phyloP scores from a whole-genome alignment of 352 stramenopile genomes.

The Globisporangium cylindrosporum region DNA sequence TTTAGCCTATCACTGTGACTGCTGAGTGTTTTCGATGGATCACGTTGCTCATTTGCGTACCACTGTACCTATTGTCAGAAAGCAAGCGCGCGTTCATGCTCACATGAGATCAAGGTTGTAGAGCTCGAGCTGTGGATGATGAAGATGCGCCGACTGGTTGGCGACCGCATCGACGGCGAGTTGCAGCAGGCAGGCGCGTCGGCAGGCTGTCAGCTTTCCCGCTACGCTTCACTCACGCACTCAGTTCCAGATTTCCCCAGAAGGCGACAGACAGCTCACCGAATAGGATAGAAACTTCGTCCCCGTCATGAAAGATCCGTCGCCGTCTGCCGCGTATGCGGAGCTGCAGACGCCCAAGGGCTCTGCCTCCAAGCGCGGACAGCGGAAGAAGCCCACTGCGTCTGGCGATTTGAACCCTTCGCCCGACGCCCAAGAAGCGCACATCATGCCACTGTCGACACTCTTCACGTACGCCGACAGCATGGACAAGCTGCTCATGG shows the following conservation, averaged over 20 bases:
- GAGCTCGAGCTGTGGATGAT: not conserved
- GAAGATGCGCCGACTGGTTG: not conserved
- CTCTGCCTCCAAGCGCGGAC: not conserved
- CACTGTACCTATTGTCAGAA: too few relatives aligned
- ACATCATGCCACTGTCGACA: slow-evolving; percentile 9
- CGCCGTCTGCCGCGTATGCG: slow-evolving; percentile 10
- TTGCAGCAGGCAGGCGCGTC: not conserved
- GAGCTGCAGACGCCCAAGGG: slow-evolving; percentile 8
- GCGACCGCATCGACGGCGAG: not conserved
- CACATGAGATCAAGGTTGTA: not conserved
- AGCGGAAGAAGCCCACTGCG: not conserved
- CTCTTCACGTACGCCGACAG: slow-evolving; percentile 37
- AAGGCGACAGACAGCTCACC: not conserved
- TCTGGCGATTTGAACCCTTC: not conserved
- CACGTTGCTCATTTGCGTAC: too few relatives aligned
- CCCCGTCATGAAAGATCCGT: not conserved
- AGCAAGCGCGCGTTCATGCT: not conserved
- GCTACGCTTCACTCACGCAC: not conserved
- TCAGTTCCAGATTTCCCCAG: not conserved
- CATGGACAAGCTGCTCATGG: slow-evolving; percentile 58
- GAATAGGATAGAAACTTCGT: not conserved
- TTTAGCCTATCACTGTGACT: too few relatives aligned
- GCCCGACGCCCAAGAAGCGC: not conserved
- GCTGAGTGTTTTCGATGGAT: too few relatives aligned
- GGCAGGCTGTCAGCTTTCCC: not conserved